Evolutionary conservation across 306 rosid species (phyloP), one percentile per base, ranked within the genome.

Genomic region (Canavalia ensiformis): DNA sequence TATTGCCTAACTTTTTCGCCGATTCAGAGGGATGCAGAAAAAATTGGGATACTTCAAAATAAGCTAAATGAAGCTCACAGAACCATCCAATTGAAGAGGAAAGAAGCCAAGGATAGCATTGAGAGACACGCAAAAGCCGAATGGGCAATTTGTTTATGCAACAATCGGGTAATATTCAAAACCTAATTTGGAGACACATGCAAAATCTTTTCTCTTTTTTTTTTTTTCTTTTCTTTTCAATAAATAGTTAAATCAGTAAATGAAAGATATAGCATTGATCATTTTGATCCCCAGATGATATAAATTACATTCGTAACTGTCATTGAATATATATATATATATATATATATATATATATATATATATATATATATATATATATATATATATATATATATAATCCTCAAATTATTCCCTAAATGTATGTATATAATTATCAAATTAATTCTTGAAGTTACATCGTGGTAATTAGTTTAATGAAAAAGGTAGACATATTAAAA

Each of bases 141-240:
- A 84, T 86, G 96, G 90, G 88, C 90, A 62, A 88, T 94, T 83
- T 81, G 75, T 75, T 77, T 94, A 70, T 88, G 94, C 84, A 87
- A 76, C 62, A 77, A 67, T 6, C 75, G 92, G 89, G 98, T 91
- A 88, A 68, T 42, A 31, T 57, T 67, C 41, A 18, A 11, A 46
- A 10, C 1, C 35, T 56, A 0, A 56, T 28, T 13, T 47, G n/a
- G n/a, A 0, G 39, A 58, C n/a, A 30, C 39, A 9, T 30, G 37
- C 65, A 30, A 9, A 58, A 29, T 2, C n/a, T 8, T 29, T 58
- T 10, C 11, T 63, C 29, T 5, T 0, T 56, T 11, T 56, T 10
- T 56, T 10, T 28, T 56, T 25, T 25, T 7, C 25, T 18, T 18
- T 37, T 0, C 4, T 4, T 37, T 37, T 37, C 4, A 29, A 29